These are phyloP conservation scores for Lantana camara DNA, from an alignment of 257 asterid genomes.

Conservation along the genomic window DNA sequence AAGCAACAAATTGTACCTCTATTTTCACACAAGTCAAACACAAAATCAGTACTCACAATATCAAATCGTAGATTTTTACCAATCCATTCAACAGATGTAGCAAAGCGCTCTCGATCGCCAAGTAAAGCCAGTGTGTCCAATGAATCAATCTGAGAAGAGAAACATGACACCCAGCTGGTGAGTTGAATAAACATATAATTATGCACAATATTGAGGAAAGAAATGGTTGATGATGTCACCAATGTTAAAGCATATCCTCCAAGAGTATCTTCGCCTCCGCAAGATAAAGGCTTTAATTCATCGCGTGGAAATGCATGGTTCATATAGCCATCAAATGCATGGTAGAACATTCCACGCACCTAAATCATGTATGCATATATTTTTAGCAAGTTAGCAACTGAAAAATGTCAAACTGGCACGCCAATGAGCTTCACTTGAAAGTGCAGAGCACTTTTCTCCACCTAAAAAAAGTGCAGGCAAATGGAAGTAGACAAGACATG, in stretches of 20 bases:
- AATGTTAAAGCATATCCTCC: conserved; percentile 97
- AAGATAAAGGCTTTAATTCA: conserved; percentile 90
- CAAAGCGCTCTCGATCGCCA: conserved; percentile 82
- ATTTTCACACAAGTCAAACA: conserved; percentile 31
- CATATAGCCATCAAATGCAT: conserved; percentile 96
- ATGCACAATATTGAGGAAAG: conserved; percentile 13
- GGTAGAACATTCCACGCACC: conserved; percentile 97
- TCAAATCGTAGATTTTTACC: conserved; percentile 98
- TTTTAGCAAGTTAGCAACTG: neutral
- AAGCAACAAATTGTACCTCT: neutral
- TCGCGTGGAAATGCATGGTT: conserved; percentile 88
- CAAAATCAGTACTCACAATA: conserved; percentile 84
- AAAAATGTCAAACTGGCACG: neutral
- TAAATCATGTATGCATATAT: conserved; percentile 29
- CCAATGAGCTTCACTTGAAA: neutral
- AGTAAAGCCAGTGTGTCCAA: conserved; percentile 95
- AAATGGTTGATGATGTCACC: conserved; percentile 46
- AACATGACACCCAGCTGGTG: conserved; percentile 13
- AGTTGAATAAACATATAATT: conserved; percentile 7
- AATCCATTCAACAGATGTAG: conserved; percentile 95
- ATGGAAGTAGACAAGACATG: too few relatives aligned
- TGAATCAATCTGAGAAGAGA: conserved; percentile 73
- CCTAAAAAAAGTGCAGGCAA: neutral
- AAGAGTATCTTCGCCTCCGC: conserved; percentile 96
- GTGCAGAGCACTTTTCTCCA: conserved; percentile 6